Evolutionary conservation across 2,329 filamentous ascomycete genomes (phyloP).

Genomic region (Diaporthe sp.): DNA sequence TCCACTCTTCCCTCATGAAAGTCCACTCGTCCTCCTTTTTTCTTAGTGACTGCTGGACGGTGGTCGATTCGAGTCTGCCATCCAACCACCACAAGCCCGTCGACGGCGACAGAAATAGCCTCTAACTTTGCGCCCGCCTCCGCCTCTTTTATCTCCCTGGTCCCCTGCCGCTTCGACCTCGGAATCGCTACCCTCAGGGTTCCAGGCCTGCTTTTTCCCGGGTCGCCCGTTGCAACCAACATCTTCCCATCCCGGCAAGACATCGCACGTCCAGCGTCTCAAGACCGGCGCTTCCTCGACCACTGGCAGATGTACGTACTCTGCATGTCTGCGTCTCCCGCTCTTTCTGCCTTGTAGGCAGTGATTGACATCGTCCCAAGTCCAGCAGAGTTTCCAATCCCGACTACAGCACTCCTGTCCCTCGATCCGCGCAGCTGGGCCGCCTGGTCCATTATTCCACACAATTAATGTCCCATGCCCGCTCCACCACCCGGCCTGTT

Average conservation of each 20-base stretch:
- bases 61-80: background rate
- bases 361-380: conserved; percentile 16
- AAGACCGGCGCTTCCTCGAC: conserved; percentile 33
- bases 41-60: background rate
- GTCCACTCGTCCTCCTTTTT: background rate
- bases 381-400: conserved; percentile 31
- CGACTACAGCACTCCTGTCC: background rate
- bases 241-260: conserved; percentile 5
- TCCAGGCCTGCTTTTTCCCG: background rate
- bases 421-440: conserved; percentile 21
- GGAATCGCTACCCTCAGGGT: conserved; percentile 11
- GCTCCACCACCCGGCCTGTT: conserved; percentile 10
- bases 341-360: conserved; percentile 20
- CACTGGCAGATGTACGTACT: conserved; percentile 17
- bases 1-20: background rate
- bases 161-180: conserved; percentile 9
- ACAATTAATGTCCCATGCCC: conserved; percentile 22
- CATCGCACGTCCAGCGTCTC: conserved; percentile 30
- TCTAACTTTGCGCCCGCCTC: conserved; percentile 5
- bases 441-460: conserved; percentile 19
- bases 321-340: background rate
- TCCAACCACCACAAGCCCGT: background rate
- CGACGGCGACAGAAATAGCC: conserved; percentile 17
- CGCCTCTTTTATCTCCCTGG: background rate
- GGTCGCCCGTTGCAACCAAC: conserved; percentile 21